phyloP scores from a whole-genome alignment of 192 early-diverging fungal genomes.

The Dissophora ornata region DNA sequence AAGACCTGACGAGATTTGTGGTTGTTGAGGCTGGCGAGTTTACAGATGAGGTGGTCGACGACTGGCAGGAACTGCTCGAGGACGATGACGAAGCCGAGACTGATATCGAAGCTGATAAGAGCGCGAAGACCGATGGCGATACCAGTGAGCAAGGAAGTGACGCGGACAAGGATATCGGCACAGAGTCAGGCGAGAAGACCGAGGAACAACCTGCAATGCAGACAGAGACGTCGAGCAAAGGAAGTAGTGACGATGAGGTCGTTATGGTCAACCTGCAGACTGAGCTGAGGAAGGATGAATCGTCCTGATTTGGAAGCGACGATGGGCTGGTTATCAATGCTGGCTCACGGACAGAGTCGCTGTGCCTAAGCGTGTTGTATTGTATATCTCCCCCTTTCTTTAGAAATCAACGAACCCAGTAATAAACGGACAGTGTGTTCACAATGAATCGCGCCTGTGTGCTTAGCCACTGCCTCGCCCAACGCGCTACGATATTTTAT shows the following conservation, averaged over 20 bases:
- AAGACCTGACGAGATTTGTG: constrained; percentile 50
- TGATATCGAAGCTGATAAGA: background rate
- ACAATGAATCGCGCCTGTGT: too few relatives aligned
- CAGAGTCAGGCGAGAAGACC: too few relatives aligned
- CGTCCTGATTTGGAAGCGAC: background rate
- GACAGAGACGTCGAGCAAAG: constrained; percentile 18
- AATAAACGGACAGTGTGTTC: too few relatives aligned
- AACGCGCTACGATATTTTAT: too few relatives aligned
- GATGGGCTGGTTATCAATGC: too few relatives aligned
- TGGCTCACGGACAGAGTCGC: too few relatives aligned
- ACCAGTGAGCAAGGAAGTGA: too few relatives aligned
- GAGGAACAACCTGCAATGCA: background rate
- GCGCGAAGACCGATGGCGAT: background rate
- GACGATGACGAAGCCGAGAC: constrained; percentile 26
- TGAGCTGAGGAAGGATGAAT: too few relatives aligned
- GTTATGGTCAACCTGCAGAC: constrained; percentile 26
- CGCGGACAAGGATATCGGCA: background rate
- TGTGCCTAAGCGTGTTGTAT: too few relatives aligned
- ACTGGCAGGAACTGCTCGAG: constrained; percentile 51
- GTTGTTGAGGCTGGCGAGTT: constrained; percentile 50
- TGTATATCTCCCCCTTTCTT: too few relatives aligned
- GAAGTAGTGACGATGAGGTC: constrained; percentile 32
- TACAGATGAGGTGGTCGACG: constrained; percentile 48
- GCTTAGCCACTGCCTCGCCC: too few relatives aligned
- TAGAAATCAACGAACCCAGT: too few relatives aligned